Evolutionary conservation across 176 grass and related monocot species (phyloP), one percentile per base, ranked within the genome.

Genomic region (Carex cristatella): DNA sequence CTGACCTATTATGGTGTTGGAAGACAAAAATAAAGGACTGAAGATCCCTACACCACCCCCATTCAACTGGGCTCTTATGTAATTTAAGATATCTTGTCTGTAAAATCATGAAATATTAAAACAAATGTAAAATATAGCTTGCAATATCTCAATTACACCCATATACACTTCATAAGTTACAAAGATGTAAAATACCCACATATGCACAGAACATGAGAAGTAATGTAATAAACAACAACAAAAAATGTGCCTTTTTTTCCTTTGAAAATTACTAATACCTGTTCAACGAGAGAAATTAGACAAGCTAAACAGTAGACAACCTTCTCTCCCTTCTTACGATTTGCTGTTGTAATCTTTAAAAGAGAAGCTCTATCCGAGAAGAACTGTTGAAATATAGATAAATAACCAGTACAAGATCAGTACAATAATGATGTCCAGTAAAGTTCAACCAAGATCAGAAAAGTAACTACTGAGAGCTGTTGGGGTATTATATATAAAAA

Each of bases 1-100:
- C 27, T 65, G 44, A 97, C 92, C 94, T 94, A 83, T 97, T 97
- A 74, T 97, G 94, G 19, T 62, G 90, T 86, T 65, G 81, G 88
- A 97, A 97, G 76, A 94, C 58, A 85, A 97, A 94, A 89, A 97
- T 90, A 69, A 97, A 97, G 59, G 95, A 91, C 74, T 97, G 89
- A 49, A 97, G 88, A 84, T 97, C 92, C 80, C 95, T 93, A 86
- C 95, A 94, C 95, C 95, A 97, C 67, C 95, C 95, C 95, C 95
- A 97, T 90, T 97, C 92, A n/a, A 94, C 88, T 85, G 91, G 84
- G 89, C 82, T 90, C 19, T 91, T 86, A 54, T 89, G 92, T 65
- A 97, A 91, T 49, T 89, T 87, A 84, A 94, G 89, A 87, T 93
- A 94, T 58, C 91, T 89, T 5, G 87, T 88, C 95, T 97, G 66